A percentile compares a stretch with the other conserved stretches of the same genome.
Conservation (phyloP, 345 rosid species). For the Lepidium africanum region DNA sequence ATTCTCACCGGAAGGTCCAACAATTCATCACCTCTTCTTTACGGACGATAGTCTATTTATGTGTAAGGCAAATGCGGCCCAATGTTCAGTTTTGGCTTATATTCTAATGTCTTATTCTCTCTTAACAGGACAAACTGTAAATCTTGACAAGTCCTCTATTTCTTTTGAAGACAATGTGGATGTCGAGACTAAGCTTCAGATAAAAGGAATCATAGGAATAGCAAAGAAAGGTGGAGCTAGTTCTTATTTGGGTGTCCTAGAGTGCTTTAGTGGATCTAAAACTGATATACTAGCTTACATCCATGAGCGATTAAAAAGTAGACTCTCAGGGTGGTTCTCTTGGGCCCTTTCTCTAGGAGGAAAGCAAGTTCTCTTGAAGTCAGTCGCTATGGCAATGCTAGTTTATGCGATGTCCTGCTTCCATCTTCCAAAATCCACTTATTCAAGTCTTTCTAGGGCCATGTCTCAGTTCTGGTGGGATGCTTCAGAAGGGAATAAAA, state of each 20-base stretch:
- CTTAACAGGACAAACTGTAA: neutral
- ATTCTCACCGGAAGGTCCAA: neutral
- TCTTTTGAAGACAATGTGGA: neutral
- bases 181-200: too few relatives aligned
- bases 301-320: neutral
- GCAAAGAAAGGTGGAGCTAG: neutral
- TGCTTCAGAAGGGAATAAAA: too few relatives aligned
- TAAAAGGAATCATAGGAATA: too few relatives aligned
- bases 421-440: too few relatives aligned
- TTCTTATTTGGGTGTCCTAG: neutral
- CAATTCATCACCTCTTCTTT: too few relatives aligned
- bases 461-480: too few relatives aligned
- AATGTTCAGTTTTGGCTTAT: too few relatives aligned
- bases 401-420: neutral
- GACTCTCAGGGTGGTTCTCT: neutral
- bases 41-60: neutral
- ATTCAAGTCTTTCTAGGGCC: too few relatives aligned
- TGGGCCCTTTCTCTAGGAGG: neutral
- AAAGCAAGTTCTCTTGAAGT: too few relatives aligned
- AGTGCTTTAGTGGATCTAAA: neutral
- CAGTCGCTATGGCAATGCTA: neutral
- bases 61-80: neutral
- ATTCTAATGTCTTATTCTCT: too few relatives aligned
- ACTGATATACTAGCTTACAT: neutral
- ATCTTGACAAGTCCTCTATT: neutral